Evolutionary conservation across 2,329 filamentous ascomycete genomes (phyloP), one percentile per base, ranked within the genome.

Genomic region (Hymenoscyphus salicellus): DNA sequence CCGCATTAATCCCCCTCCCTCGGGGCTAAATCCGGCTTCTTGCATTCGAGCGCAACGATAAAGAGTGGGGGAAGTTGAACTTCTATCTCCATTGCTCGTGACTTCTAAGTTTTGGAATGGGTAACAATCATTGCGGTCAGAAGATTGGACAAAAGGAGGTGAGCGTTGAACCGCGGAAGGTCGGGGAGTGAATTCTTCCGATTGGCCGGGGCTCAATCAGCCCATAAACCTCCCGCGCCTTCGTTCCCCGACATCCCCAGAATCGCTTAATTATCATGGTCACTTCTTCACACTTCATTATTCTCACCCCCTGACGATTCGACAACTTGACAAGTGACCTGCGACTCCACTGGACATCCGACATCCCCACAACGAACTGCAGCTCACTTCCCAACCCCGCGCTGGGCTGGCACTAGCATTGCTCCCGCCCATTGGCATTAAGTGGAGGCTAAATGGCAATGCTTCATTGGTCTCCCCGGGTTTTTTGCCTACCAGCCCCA

Each of bases 401-500:
- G 46, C 23, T 49, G 46, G n/a, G n/a, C n/a, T n/a, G n/a, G n/a
- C n/a, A n/a, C n/a, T n/a, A 49, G 7, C 5, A n/a, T 23, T 26
- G n/a, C 11, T 23, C 23, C 23, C 46, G 46, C 2, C 20, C n/a
- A 20, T 49, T 20, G 23, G 8, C 23, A 49, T 23, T 3, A 11
- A 14, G 10, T 49, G 8, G 46, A 23, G 46, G 46, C 46, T 23
- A 49, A 49, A 23, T 38, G 36, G 11, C 41, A 46, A 46, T 20
- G n/a, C 7, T 20, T 46, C 16, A 46, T 55, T 28, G 28, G 36
- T 17, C 36, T 28, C 20, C 57, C 55, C 46, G n/a, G 38, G 41
- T 46, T 52, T 46, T 63, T 62, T 20, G 28, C 62, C 55, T 46
- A 46, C 36, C 41, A 68, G 32, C 58, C 58, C 58, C 61, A 49